Percentiles rank a stretch among this genome's conserved stretches.
phyloP scores from a whole-genome alignment of 257 asterid genomes.

The Ilex aquifolium region DNA sequence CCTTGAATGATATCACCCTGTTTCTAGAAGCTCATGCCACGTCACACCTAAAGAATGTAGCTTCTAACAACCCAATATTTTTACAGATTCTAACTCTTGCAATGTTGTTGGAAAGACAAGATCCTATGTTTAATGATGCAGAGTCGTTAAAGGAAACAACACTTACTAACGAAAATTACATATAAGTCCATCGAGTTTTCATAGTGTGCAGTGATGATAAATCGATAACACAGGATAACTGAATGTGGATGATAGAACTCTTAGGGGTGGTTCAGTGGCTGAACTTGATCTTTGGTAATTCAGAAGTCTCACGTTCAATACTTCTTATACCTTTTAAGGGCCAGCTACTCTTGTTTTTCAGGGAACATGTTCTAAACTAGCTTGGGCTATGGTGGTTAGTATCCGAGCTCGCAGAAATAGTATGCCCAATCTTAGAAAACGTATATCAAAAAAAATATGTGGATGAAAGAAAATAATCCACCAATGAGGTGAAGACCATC shows the following conservation, averaged over 20 bases:
- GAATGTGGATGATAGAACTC: too few species aligned
- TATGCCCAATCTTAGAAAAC: too few species aligned
- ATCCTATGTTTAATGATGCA: constrained; percentile 5
- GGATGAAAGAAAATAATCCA: constrained; percentile 7
- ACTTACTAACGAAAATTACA: constrained; percentile 11
- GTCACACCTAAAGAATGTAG: constrained; percentile 10
- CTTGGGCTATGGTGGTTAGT: too few species aligned
- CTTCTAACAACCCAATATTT: constrained; percentile 1
- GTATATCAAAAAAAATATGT: background rate
- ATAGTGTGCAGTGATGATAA: constrained; percentile 27
- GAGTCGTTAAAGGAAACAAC: constrained; percentile 16
- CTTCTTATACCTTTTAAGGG: too few species aligned
- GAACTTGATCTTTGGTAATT: too few species aligned
- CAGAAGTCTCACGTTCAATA: too few species aligned
- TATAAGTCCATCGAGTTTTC: constrained; percentile 24
- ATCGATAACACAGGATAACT: constrained; percentile 5
- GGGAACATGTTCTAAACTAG: too few species aligned
- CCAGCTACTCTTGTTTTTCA: too few species aligned
- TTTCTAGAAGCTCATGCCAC: too few species aligned
- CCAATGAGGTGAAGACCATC: constrained; percentile 4
- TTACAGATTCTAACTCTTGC: constrained; percentile 35
- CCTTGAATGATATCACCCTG: too few species aligned
- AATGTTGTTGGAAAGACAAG: constrained; percentile 18
- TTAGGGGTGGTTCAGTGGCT: too few species aligned
- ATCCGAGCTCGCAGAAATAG: too few species aligned